Evolutionary conservation across 2,329 filamentous ascomycete species (phyloP), one percentile per base, ranked within the genome.

Genomic region (Grosmannia clavigera): DNA sequence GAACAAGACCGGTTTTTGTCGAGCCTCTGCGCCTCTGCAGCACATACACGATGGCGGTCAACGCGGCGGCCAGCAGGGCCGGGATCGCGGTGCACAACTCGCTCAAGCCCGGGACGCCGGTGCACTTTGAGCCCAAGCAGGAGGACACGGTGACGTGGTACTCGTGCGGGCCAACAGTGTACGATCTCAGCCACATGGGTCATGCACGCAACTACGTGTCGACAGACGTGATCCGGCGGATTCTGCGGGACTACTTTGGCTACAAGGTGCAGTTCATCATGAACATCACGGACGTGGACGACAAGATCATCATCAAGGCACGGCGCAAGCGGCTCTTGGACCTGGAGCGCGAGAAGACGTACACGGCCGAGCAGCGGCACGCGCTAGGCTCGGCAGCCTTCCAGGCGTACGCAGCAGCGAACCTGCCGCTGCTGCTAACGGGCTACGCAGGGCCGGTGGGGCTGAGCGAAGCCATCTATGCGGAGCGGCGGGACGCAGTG

Each of bases 191-290:
- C 62, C 87, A 90, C 76, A 71, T 90, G 65, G 87, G 87, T 55
- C 87, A 90, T 73, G 86, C 86, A 40, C 77, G 86, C 64, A 90
- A 90, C 72, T 90, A 90, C 78, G 85, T 90, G 62, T 85, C 82
- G 61, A 89, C 85, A 43, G 87, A 90, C 71, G 87, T 90, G 62
- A 81, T 90, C 64, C 79, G 87, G 60, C 80, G 87, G 66, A 84
- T 90, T 64, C 73, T 90, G 72, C 72, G 76, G 62, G 81, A 87
- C 69, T 89, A 90, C 71, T 89, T 90, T 69, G 79, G 81, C 60
- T 90, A 84, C 70, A 74, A 86, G 51, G 78, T 90, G 60, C 78
- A 81, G 59, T 90, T 90, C 71, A 84, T 90, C 60, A 88, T 89
- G 81, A 90, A 90, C 71, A 86, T 88, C 58, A 90, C 87, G 50